These are phyloP conservation scores for Ilyonectria mors-panacis DNA, from an alignment of 2,329 filamentous ascomycete species.

Conservation along the genomic window DNA sequence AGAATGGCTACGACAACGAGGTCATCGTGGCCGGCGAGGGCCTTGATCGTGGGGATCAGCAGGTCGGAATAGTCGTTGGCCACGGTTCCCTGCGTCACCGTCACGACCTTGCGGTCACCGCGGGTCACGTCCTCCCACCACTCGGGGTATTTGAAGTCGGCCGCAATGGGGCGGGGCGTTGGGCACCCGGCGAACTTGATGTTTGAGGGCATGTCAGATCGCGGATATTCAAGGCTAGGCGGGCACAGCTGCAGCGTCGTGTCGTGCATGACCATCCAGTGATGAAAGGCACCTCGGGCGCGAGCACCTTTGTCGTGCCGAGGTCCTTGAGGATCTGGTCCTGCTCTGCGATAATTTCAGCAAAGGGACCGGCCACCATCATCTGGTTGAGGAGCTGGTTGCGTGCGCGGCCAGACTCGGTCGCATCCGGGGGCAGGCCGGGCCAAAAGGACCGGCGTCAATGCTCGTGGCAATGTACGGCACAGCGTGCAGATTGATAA, in stretches of 20 bases:
- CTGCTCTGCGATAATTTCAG: slow-evolving; percentile 40
- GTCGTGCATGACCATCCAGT: slow-evolving; percentile 51
- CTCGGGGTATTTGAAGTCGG: slow-evolving; percentile 52
- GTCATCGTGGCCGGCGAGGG: slow-evolving; percentile 58
- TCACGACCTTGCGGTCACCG: slow-evolving; percentile 57
- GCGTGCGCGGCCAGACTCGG: slow-evolving; percentile 52
- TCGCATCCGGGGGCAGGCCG: slow-evolving; percentile 56
- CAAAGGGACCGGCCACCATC: slow-evolving; percentile 43
- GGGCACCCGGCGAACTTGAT: slow-evolving; percentile 62
- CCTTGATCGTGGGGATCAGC: slow-evolving; percentile 61
- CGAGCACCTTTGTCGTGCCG: slow-evolving; percentile 45
- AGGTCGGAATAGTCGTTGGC: slow-evolving; percentile 57
- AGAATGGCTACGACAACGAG: slow-evolving; percentile 53
- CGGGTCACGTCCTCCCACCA: slow-evolving; percentile 62
- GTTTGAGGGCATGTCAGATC: slow-evolving; percentile 54
- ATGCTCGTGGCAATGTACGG: slow-evolving; percentile 56
- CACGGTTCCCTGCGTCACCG: slow-evolving; percentile 65
- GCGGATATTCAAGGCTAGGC: slow-evolving; percentile 57
- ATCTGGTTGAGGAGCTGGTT: slow-evolving; percentile 51
- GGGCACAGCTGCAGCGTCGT: slow-evolving; percentile 56
- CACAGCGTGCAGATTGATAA: slow-evolving; percentile 57
- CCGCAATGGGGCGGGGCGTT: slow-evolving; percentile 50
- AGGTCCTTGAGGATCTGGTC: slow-evolving; percentile 47
- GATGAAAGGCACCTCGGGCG: slow-evolving; percentile 44
- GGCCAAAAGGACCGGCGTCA: slow-evolving; percentile 57